Evolutionary conservation across 345 rosid genomes (phyloP).

Genomic region (Bruguiera sexangula): DNA sequence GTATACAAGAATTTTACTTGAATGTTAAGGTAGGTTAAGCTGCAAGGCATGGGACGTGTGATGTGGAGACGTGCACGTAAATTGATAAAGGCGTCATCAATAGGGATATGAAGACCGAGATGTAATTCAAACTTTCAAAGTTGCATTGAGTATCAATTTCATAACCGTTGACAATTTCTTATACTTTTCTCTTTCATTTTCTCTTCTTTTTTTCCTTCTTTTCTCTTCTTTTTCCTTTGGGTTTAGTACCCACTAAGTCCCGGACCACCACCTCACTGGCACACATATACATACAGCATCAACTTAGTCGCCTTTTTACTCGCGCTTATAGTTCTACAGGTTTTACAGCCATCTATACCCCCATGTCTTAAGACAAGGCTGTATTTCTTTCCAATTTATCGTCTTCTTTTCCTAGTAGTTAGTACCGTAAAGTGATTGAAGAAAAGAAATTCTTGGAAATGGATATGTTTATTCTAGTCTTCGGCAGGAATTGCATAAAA

Average conservation of each 20-base stretch:
- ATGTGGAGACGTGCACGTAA: slow-evolving; percentile 40
- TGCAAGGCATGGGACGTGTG: slow-evolving; percentile 13
- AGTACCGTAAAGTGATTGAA: slow-evolving; percentile 21
- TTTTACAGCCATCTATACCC: slow-evolving; percentile 14
- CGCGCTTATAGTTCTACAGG: slow-evolving; percentile 26
- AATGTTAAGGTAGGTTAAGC: slow-evolving; percentile 13
- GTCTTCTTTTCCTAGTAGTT: slow-evolving; percentile 2
- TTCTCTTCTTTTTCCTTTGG: slow-evolving; percentile 15
- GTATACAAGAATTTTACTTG: neutral
- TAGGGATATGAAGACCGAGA: slow-evolving; percentile 14
- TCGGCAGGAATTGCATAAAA: slow-evolving; percentile 1
- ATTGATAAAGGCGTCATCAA: slow-evolving; percentile 40
- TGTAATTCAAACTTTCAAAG: slow-evolving; percentile 34
- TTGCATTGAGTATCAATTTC: slow-evolving; percentile 30
- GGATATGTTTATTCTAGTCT: slow-evolving; percentile 9
- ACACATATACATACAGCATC: slow-evolving; percentile 43
- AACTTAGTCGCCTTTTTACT: slow-evolving; percentile 37
- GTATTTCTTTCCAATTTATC: slow-evolving; percentile 17
- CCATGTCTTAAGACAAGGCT: slow-evolving; percentile 36
- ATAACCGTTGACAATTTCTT: slow-evolving; percentile 52
- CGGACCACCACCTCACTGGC: slow-evolving; percentile 63
- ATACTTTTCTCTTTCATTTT: neutral
- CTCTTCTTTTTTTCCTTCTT: neutral
- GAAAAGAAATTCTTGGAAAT: slow-evolving; percentile 42
- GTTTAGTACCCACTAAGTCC: slow-evolving; percentile 25